Conservation (phyloP, 768 basidiomycete genomes). For the Boletus vermiculosoides region DNA sequence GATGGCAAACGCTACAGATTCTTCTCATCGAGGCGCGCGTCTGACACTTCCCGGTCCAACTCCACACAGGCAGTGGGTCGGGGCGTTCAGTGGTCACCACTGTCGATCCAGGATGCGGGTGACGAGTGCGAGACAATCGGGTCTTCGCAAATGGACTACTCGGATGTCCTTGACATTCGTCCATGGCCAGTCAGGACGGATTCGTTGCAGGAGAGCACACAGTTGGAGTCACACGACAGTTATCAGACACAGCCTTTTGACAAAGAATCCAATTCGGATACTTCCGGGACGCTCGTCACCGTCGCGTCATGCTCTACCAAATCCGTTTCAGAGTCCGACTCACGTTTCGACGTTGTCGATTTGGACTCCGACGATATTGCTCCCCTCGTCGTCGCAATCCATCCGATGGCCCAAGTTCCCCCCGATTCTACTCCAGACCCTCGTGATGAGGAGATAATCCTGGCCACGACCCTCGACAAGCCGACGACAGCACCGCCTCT, state of each 20-base stretch:
- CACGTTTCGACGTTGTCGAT: not conserved
- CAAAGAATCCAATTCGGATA: slow-evolving; percentile 12
- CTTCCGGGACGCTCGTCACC: slow-evolving; percentile 22
- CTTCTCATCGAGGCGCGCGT: slow-evolving; percentile 12
- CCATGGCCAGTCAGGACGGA: slow-evolving; percentile 1
- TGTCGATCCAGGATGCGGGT: not conserved
- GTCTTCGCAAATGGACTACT: not conserved
- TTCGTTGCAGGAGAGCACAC: not conserved
- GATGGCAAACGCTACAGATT: slow-evolving; percentile 16
- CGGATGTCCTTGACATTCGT: slow-evolving; percentile 26
- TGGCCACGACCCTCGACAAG: slow-evolving; percentile 49
- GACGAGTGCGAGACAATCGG: not conserved
- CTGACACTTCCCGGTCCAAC: not conserved
- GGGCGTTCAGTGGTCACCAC: not conserved
- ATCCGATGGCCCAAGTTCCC: not conserved
- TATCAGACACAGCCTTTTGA: not conserved
- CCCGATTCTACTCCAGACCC: not conserved
- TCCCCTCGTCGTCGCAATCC: not conserved
- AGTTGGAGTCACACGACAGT: not conserved
- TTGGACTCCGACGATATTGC: slow-evolving; percentile 13
- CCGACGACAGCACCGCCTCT: slow-evolving; percentile 48
- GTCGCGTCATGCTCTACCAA: not conserved
- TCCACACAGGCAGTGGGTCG: not conserved
- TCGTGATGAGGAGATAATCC: slow-evolving; percentile 37
- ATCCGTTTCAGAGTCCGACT: slow-evolving; percentile 18